Conservation (phyloP, 352 stramenopile genomes). For the Thraustotheca clavata region DNA sequence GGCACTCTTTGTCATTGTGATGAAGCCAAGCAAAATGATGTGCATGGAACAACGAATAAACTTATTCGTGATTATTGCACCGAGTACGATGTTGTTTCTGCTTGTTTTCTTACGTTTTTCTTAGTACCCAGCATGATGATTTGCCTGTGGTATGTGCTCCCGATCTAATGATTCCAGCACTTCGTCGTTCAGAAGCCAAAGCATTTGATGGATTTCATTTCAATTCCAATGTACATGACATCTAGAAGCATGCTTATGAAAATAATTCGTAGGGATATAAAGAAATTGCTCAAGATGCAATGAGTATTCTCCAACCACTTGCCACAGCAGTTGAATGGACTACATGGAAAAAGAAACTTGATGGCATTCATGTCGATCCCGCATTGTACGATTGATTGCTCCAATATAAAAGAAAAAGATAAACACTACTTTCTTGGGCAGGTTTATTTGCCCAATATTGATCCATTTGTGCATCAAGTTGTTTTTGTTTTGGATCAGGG, state of each 20-base stretch:
- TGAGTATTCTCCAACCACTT: conserved; percentile 70
- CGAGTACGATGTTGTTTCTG: conserved; percentile 30
- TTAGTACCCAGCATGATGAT: conserved; percentile 56
- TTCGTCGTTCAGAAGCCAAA: conserved; percentile 47
- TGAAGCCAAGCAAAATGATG: conserved; percentile 30
- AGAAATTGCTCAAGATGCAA: conserved; percentile 62
- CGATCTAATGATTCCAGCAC: conserved; percentile 63
- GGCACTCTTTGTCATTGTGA: conserved; percentile 43
- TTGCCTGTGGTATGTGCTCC: conserved; percentile 55
- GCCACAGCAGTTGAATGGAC: conserved; percentile 76
- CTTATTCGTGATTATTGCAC: conserved; percentile 69
- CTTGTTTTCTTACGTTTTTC: background rate
- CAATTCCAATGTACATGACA: conserved; percentile 62
- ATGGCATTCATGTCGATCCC: conserved; percentile 66
- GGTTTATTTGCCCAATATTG: conserved; percentile 85
- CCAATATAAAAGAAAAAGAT: background rate
- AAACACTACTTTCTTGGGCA: conserved; percentile 24
- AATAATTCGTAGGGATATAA: conserved; percentile 48
- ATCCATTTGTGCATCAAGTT: conserved; percentile 83
- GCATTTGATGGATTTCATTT: conserved; percentile 72
- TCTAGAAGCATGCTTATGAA: no score
- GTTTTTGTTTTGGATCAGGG: conserved; percentile 66
- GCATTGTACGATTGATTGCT: conserved; percentile 64
- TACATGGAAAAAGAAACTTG: conserved; percentile 76
- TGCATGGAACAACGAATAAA: conserved; percentile 36